Percentiles rank a stretch among this genome's conserved stretches.
These are phyloP conservation scores for Acidiella bohemica DNA, from an alignment of 495 filamentous ascomycete genomes.

Conservation along the genomic window DNA sequence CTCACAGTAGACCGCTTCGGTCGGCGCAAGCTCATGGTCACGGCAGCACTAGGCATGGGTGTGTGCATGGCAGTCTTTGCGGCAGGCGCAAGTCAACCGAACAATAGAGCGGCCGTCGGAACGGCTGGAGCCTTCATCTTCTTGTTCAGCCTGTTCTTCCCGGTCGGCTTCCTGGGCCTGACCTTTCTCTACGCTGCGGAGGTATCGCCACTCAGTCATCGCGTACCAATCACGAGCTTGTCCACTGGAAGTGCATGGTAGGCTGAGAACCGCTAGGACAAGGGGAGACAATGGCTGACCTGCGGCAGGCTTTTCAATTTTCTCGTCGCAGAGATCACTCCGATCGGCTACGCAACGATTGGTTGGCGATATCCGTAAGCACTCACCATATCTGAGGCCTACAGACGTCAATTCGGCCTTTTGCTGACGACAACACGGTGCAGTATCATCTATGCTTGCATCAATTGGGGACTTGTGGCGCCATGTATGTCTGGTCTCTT, in stretches of 20 bases:
- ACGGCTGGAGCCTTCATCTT: slow-evolving; percentile 21
- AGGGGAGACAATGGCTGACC: no score
- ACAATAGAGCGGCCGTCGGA: slow-evolving; percentile 3
- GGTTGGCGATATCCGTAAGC: slow-evolving; percentile 34
- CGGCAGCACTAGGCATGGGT: slow-evolving; percentile 31
- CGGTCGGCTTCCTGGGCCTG: slow-evolving; percentile 31
- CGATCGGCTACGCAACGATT: slow-evolving; percentile 35
- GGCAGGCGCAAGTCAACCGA: slow-evolving; percentile 5
- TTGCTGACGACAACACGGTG: no score
- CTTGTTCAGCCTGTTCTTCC: slow-evolving; percentile 23
- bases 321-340: slow-evolving; percentile 35
- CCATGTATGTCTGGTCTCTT: no score
- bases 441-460: slow-evolving; percentile 37
- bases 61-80: slow-evolving; percentile 34
- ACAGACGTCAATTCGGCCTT: no score
- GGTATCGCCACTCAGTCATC: slow-evolving; percentile 50
- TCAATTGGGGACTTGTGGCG: slow-evolving; percentile 15
- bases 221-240: slow-evolving; percentile 30
- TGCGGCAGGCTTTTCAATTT: slow-evolving; percentile 38
- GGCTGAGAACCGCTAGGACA: no score
- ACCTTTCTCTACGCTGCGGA: slow-evolving; percentile 45
- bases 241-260: slow-evolving; percentile 6
- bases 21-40: slow-evolving; percentile 29
- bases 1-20: slow-evolving; percentile 25
- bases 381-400: no score